Conservation (phyloP, 345 rosid genomes). For the Orychophragmus violaceus region DNA sequence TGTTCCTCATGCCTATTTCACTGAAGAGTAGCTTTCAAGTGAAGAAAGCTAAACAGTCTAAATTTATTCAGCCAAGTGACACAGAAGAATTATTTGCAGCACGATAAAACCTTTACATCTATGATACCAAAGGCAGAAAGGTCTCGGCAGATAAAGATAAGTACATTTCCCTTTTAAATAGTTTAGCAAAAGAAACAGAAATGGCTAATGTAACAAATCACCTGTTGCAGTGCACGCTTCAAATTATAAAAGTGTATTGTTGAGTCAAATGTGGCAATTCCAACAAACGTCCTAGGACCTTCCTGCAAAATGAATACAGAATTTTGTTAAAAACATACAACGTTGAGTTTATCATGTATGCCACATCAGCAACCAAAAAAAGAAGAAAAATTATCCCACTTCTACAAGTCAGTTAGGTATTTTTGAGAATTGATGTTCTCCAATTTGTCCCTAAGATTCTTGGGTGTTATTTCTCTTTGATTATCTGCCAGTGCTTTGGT, state of each 20-base stretch:
- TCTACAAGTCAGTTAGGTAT: neutral
- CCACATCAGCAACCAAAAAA: neutral
- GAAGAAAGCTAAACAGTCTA: neutral
- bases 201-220: conserved; percentile 9
- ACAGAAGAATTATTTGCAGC: neutral
- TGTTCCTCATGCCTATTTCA: neutral
- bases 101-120: conserved; percentile 1
- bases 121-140: conserved; percentile 3
- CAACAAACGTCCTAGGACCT: conserved; percentile 94
- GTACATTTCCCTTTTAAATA: neutral
- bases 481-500: neutral
- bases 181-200: neutral
- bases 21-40: neutral
- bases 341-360: neutral
- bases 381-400: neutral
- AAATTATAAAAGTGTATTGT: conserved; percentile 92
- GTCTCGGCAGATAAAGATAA: neutral
- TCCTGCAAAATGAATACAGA: conserved; percentile 53
- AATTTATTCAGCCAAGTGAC: neutral
- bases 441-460: neutral
- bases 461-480: neutral
- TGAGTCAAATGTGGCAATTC: conserved; percentile 95
- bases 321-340: neutral
- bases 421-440: neutral
- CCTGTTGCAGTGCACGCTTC: conserved; percentile 98